Percentiles rank a stretch among this genome's conserved stretches.
Conservation (phyloP, 2,329 filamentous ascomycete genomes). For the Lachnellula hyalina region DNA sequence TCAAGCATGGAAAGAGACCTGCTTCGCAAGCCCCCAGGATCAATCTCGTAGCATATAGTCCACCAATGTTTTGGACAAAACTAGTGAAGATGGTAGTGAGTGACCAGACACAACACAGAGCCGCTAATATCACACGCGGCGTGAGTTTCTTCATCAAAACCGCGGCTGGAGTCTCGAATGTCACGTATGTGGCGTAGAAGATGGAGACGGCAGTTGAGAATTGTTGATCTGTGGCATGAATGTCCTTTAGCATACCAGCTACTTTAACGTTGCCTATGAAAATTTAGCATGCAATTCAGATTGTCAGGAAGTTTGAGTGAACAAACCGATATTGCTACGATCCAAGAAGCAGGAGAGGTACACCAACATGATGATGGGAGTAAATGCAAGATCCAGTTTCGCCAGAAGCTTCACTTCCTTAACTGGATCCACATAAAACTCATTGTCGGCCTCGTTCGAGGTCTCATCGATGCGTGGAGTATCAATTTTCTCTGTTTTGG, state of each 20-base stretch:
- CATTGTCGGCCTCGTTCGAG: neutral
- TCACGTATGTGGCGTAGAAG: conserved; percentile 47
- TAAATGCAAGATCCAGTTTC: conserved; percentile 44
- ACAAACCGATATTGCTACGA: conserved; percentile 41
- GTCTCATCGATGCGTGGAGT: neutral
- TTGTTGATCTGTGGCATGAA: conserved; percentile 12
- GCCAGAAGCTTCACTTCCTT: conserved; percentile 42
- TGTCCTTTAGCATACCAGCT: conserved; percentile 18
- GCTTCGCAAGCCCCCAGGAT: conserved; percentile 44
- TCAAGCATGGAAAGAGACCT: conserved; percentile 44
- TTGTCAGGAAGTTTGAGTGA: neutral
- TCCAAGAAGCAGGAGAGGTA: conserved; percentile 52
- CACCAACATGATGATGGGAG: conserved; percentile 49
- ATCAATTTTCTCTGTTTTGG: neutral
- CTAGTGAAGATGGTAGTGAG: conserved; percentile 43
- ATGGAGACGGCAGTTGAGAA: conserved; percentile 36
- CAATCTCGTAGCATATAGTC: conserved; percentile 41
- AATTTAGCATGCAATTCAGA: conserved; percentile 12
- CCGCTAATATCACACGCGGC: conserved; percentile 35
- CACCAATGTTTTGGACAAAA: conserved; percentile 38
- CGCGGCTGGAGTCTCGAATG: conserved; percentile 43
- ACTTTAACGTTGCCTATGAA: conserved; percentile 38
- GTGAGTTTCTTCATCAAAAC: conserved; percentile 44
- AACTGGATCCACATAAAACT: conserved; percentile 34
- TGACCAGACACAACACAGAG: conserved; percentile 36